Conservation (phyloP, 2,329 filamentous ascomycete species). For the Apiospora hydei region DNA sequence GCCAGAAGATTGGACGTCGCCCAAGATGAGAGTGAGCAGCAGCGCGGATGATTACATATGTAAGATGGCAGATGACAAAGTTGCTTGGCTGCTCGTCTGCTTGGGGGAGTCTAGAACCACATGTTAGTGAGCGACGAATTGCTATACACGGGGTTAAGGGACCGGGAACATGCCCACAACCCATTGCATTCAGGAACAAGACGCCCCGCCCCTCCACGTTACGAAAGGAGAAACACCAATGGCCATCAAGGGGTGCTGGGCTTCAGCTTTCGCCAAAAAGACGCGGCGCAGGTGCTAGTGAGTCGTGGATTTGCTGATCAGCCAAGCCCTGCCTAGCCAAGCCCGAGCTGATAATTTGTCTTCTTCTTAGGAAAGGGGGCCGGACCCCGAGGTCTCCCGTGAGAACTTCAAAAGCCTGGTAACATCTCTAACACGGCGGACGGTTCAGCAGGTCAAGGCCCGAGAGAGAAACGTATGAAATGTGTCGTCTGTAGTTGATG, state of each 20-base stretch:
- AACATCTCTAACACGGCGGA: slow-evolving; percentile 11
- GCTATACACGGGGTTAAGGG: background rate
- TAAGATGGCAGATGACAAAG: slow-evolving; percentile 16
- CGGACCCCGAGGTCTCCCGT: background rate
- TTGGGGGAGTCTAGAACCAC: slow-evolving; percentile 12
- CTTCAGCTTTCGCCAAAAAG: background rate
- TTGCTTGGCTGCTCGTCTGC: background rate
- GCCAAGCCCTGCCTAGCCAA: background rate
- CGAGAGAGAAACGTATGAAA: background rate
- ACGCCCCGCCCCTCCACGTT: slow-evolving; percentile 14
- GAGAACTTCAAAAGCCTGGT: background rate
- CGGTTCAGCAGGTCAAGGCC: slow-evolving; percentile 12
- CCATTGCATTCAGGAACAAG: slow-evolving; percentile 12
- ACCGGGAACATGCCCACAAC: background rate
- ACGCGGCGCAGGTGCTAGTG: background rate
- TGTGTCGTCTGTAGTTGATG: background rate
- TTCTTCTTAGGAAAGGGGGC: no score
- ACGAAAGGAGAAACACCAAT: slow-evolving; percentile 12
- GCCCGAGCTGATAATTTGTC: no score
- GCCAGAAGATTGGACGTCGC: background rate
- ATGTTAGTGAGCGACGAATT: background rate
- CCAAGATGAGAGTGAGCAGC: background rate
- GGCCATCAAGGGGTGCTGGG: background rate
- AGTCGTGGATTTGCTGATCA: background rate
- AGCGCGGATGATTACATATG: background rate